A percentile compares a stretch with the other conserved stretches of the same genome.
phyloP scores from a whole-genome alignment of 495 filamentous ascomycete species.

The Podospora fimiseda region DNA sequence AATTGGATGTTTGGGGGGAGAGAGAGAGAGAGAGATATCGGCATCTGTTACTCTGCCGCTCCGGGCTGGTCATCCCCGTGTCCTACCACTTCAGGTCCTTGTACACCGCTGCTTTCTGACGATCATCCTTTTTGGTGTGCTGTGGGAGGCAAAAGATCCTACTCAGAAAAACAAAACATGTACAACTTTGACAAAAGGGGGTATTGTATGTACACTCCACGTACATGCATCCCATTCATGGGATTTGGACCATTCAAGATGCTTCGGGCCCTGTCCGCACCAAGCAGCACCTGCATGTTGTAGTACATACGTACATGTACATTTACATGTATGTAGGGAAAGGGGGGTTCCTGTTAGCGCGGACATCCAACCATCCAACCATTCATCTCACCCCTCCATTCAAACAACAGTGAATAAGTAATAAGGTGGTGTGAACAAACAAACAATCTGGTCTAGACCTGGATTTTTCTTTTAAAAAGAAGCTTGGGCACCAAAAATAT shows the following conservation, averaged over 20 bases:
- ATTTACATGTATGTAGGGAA: slow-evolving; percentile 7
- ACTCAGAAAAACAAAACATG: background rate
- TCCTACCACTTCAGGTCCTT: background rate
- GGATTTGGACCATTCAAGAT: no score
- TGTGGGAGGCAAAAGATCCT: background rate
- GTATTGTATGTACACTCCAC: no score
- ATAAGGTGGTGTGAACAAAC: slow-evolving; percentile 1
- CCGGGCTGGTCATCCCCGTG: background rate
- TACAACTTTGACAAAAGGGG: no score
- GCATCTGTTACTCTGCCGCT: no score
- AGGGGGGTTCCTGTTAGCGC: background rate
- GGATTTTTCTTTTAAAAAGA: no score
- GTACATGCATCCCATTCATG: no score
- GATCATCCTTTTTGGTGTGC: background rate
- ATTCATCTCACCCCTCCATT: background rate
- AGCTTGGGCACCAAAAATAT: slow-evolving; percentile 12
- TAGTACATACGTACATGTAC: background rate
- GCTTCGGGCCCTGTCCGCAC: no score
- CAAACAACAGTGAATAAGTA: background rate
- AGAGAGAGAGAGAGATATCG: no score
- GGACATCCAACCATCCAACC: background rate
- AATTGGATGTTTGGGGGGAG: no score
- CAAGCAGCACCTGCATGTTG: background rate
- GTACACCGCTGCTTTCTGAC: background rate
- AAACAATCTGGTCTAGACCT: slow-evolving; percentile 1